phyloP scores from a whole-genome alignment of 1,139 yeast genomes.

The Tardiomyces depauwii region DNA sequence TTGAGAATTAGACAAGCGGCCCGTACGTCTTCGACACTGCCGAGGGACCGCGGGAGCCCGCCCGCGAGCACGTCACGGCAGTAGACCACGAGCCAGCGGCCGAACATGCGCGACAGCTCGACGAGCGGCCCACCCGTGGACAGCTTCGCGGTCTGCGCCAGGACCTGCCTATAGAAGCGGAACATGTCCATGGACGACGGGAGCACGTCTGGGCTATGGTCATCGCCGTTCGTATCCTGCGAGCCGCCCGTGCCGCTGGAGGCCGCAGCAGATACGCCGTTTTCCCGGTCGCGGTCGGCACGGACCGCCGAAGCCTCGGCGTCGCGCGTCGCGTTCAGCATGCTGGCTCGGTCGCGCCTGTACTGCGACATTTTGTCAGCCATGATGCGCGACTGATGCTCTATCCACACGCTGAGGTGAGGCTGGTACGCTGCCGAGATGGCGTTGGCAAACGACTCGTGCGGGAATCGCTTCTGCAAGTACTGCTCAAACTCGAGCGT shows the following conservation, averaged over 20 bases:
- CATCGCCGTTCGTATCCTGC: slow-evolving; percentile 24
- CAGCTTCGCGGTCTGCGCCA: slow-evolving; percentile 66
- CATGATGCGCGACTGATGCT: slow-evolving; percentile 61
- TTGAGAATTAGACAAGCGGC: slow-evolving; percentile 65
- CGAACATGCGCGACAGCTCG: slow-evolving; percentile 53
- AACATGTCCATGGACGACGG: slow-evolving; percentile 84
- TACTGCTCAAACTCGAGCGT: slow-evolving; percentile 71
- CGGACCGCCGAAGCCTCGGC: not conserved
- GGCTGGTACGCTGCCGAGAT: slow-evolving; percentile 79
- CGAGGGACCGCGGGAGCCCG: slow-evolving; percentile 37
- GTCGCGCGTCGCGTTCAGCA: not conserved
- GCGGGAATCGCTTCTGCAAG: slow-evolving; percentile 46
- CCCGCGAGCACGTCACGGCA: slow-evolving; percentile 50
- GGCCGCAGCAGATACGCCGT: not conserved
- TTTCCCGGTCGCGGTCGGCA: not conserved
- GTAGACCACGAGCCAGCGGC: slow-evolving; percentile 57
- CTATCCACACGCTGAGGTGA: slow-evolving; percentile 75
- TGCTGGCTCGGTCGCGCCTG: slow-evolving; percentile 1
- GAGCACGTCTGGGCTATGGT: slow-evolving; percentile 41
- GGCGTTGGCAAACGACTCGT: slow-evolving; percentile 29
- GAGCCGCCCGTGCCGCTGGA: slow-evolving; percentile 5
- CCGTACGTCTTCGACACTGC: slow-evolving; percentile 44
- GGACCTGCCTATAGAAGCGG: slow-evolving; percentile 56
- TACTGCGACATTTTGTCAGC: slow-evolving; percentile 42
- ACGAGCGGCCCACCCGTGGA: slow-evolving; percentile 59